phyloP scores from a whole-genome alignment of 768 basidiomycete genomes.

The Cystofilobasidium bisporidii region DNA sequence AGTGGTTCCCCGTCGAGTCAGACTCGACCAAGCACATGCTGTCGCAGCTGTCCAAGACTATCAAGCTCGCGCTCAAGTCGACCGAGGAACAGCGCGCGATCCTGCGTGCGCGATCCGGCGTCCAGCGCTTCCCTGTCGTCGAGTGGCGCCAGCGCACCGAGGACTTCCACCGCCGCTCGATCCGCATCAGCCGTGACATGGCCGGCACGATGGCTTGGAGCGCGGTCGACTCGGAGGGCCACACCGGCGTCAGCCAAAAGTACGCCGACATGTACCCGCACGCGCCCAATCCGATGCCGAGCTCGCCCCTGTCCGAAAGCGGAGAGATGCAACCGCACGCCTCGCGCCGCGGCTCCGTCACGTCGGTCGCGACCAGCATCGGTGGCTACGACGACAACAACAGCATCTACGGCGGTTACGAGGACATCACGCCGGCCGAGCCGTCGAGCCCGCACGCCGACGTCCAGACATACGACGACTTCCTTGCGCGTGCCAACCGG shows the following conservation, averaged over 20 bases:
- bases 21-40: constrained; percentile 86
- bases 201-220: constrained; percentile 46
- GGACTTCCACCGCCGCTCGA: constrained; percentile 84
- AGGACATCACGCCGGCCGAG: constrained; percentile 28
- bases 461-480: constrained; percentile 56
- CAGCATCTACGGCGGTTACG: constrained; percentile 29
- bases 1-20: constrained; percentile 98
- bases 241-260: constrained; percentile 18
- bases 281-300: constrained; percentile 19
- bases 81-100: constrained; percentile 83
- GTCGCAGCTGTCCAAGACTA: constrained; percentile 85
- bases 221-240: constrained; percentile 25
- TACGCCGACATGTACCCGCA: constrained; percentile 28
- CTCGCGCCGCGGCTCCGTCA: constrained; percentile 26
- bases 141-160: constrained; percentile 95
- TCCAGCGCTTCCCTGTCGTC: constrained; percentile 94
- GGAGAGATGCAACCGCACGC: background rate
- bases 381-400: constrained; percentile 54
- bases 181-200: constrained; percentile 55
- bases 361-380: constrained; percentile 36
- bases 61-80: constrained; percentile 87
- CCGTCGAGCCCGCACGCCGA: constrained; percentile 21
- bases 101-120: constrained; percentile 81
- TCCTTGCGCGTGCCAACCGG: constrained; percentile 74
- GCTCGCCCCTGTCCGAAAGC: constrained; percentile 19